Base-by-base conservation (phyloP, 1,139 yeast genomes). In the Kurtzmaniella quercitrusa region DNA sequence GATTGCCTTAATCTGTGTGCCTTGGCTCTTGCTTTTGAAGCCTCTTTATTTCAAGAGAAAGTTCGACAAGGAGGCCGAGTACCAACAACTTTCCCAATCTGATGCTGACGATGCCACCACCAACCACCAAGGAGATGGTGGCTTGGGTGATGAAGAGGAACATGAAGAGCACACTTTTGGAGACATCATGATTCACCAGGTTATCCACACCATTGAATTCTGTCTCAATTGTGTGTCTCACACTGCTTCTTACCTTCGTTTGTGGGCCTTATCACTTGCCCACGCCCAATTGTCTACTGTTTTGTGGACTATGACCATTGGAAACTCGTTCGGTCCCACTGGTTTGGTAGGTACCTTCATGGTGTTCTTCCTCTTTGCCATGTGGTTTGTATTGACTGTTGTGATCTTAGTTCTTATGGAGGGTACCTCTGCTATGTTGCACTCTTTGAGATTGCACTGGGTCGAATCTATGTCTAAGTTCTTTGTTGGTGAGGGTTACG, bases 391-490 rank as follows among this genome's bases (percentile, higher is more conserved):
- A 3, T 68, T 85, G 53, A 83, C 93, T 0, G 85, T 84, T 25
- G 78, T 80, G 56, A 84, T 85, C 50, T 73, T 85, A 60, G 94
- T 85, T 21, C 66, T 82, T 43, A 85, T 85, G 94, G 94, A 85
- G 65, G 94, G 94, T 52, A 85, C 94, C 0, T 84, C 91, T 33
- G 94, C 94, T 38, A 85, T 85, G 94, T 74, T 85, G 61, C 94
- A 85, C 62, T 81, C 91, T 23, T 75, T 85, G 60, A 81, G 94
- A 73, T 74, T 85, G 59, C 94, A 85, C 60, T 85, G 94, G 94
- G 94, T 85, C 45, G 94, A 85, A 62, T 79, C 90, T 34, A 85
- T 85, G 94, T 82, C 90, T 47, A 85, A 85, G 66, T 85, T 80
- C 63, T 85, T 85, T 53, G 91, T 82, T 60, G 94, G 94, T 65